phyloP scores from a whole-genome alignment of 352 stramenopile species.

The Globisporangium uncinulatum region DNA sequence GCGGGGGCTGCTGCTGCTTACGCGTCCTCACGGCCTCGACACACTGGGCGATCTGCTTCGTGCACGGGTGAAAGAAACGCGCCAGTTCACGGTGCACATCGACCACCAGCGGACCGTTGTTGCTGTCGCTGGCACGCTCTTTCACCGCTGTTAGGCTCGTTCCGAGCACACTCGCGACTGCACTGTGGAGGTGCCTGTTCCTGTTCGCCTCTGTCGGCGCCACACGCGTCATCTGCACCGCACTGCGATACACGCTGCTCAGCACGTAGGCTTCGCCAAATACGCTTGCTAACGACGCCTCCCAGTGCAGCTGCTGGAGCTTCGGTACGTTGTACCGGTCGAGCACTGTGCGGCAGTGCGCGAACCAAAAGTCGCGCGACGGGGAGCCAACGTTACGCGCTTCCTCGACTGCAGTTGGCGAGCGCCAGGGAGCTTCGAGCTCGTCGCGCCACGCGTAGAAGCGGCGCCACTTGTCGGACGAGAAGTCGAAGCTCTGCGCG shows the following conservation, averaged over 20 bases:
- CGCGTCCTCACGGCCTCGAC: constrained; percentile 23
- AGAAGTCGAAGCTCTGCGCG: constrained; percentile 84
- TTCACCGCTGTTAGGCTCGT: constrained; percentile 9
- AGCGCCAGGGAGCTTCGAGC: constrained; percentile 24
- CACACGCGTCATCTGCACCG: constrained; percentile 10
- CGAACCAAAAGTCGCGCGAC: constrained; percentile 71
- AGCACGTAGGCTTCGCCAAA: constrained; percentile 62
- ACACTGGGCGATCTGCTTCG: constrained; percentile 31
- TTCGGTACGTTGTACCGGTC: constrained; percentile 60
- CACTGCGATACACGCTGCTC: constrained; percentile 30
- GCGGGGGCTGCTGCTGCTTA: constrained; percentile 26
- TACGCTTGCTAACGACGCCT: constrained; percentile 58
- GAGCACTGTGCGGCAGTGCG: constrained; percentile 51
- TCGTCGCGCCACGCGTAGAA: constrained; percentile 66
- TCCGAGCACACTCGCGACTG: constrained; percentile 19
- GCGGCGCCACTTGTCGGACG: constrained; percentile 66
- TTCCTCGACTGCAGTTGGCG: constrained; percentile 30
- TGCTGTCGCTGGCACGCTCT: neutral
- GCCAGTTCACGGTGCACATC: constrained; percentile 37
- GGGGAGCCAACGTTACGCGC: constrained; percentile 41
- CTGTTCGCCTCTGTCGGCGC: neutral
- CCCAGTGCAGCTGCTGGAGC: constrained; percentile 70
- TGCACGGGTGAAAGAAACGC: constrained; percentile 40
- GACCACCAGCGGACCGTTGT: neutral
- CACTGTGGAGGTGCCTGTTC: constrained; percentile 7